Percentiles rank a stretch among this genome's conserved stretches.
Evolutionary conservation across 306 rosid genomes (phyloP).

Genomic region (Glycine soja): DNA sequence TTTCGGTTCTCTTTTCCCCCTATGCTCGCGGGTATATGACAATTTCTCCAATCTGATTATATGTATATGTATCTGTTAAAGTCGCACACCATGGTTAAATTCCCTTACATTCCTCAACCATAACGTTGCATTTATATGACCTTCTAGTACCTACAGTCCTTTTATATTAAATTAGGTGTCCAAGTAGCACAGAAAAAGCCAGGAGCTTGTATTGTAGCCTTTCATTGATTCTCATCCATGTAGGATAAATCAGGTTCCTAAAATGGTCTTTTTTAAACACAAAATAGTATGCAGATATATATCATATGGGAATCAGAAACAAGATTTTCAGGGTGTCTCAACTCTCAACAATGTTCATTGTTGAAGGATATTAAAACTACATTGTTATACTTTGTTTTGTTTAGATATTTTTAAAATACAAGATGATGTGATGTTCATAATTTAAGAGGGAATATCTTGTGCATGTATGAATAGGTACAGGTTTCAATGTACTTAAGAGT

Average conservation of each 20-base stretch:
- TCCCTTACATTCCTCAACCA: slow-evolving; percentile 32
- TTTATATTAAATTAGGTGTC: not conserved
- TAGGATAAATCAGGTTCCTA: slow-evolving; percentile 11
- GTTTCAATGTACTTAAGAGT: not conserved
- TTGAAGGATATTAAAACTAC: slow-evolving; percentile 10
- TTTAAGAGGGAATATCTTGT: slow-evolving; percentile 17
- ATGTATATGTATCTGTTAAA: slow-evolving; percentile 41
- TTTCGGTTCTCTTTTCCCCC: slow-evolving; percentile 39
- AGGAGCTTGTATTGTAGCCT: not conserved
- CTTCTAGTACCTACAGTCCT: not conserved
- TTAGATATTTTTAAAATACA: not conserved
- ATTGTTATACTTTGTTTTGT: slow-evolving; percentile 15
- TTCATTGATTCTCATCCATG: slow-evolving; percentile 26
- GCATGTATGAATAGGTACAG: not conserved
- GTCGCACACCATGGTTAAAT: slow-evolving; percentile 34
- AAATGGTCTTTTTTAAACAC: not conserved
- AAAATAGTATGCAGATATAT: too few relatives aligned
- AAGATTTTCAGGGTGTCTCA: too few relatives aligned
- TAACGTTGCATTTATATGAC: slow-evolving; percentile 3
- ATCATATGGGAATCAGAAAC: too few relatives aligned
- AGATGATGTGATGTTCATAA: not conserved
- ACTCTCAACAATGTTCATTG: slow-evolving; percentile 19
- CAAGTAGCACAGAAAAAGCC: not conserved
- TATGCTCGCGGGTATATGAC: not conserved
- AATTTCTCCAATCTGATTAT: slow-evolving; percentile 2